Evolutionary conservation across 352 stramenopile species (phyloP).

Genomic region (Nothophytophthora sp.): DNA sequence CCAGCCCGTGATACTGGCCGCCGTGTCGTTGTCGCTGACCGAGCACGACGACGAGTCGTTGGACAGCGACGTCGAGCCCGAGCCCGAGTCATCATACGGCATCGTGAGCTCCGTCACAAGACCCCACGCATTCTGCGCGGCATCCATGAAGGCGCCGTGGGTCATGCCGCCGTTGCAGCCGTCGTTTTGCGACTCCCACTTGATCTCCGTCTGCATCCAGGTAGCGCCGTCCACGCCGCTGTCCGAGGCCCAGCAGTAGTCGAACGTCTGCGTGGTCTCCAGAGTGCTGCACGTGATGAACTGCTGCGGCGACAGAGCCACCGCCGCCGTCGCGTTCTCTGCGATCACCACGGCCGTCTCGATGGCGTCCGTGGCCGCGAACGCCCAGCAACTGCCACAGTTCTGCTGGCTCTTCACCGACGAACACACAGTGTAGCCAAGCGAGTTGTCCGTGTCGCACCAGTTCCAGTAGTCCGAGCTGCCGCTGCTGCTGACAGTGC

Average conservation of each 20-base stretch:
- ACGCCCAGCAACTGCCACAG: constrained; percentile 84
- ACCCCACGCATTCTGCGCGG: constrained; percentile 55
- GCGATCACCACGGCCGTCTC: constrained; percentile 75
- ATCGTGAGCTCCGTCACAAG: constrained; percentile 71
- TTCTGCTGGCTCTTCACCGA: constrained; percentile 83
- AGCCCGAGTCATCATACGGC: constrained; percentile 62
- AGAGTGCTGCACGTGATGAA: constrained; percentile 71
- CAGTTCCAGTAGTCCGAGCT: constrained; percentile 58
- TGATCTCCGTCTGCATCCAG: constrained; percentile 66
- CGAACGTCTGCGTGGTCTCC: constrained; percentile 68
- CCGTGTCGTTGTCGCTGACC: constrained; percentile 49
- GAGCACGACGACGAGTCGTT: constrained; percentile 33
- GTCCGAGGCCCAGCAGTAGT: constrained; percentile 70
- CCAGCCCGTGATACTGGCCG: constrained; percentile 73
- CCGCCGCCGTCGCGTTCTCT: constrained; percentile 50
- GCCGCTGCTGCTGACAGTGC: constrained; percentile 19
- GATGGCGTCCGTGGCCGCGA: constrained; percentile 74
- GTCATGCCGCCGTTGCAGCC: constrained; percentile 85
- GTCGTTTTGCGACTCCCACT: constrained; percentile 77
- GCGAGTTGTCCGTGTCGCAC: constrained; percentile 68
- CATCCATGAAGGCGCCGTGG: constrained; percentile 77
- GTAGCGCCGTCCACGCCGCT: constrained; percentile 39
- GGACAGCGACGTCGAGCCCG: constrained; percentile 12
- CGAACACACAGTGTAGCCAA: constrained; percentile 65
- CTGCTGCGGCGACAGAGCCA: constrained; percentile 79